Percentiles rank a stretch among this genome's conserved stretches.
Conservation (phyloP, 73 alveolate genomes). For the Symbiodinium natans region DNA sequence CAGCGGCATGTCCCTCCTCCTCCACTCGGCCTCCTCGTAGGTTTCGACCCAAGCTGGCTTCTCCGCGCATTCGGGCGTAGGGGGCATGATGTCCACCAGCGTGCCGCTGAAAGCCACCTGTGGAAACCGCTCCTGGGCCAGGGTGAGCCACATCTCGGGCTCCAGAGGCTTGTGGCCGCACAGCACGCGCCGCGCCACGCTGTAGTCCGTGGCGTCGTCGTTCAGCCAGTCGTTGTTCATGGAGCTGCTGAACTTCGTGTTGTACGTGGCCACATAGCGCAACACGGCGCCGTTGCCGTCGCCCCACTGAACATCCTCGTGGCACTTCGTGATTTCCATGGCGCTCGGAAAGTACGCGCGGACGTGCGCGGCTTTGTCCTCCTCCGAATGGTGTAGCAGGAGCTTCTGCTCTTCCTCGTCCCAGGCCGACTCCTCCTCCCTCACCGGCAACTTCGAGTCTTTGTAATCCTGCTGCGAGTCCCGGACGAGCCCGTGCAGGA, state of each 20-base stretch:
- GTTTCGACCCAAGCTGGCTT: background rate
- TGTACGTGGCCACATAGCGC: constrained; percentile 13
- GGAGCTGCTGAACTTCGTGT: constrained; percentile 1
- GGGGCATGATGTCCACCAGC: background rate
- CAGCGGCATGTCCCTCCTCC: background rate
- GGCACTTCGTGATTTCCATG: background rate
- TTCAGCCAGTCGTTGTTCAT: constrained; percentile 15
- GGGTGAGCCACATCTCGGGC: constrained; percentile 76
- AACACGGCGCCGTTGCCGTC: background rate
- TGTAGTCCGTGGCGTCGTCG: constrained; percentile 31
- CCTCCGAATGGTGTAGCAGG: background rate
- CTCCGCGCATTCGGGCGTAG: background rate
- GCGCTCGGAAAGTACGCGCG: constrained; percentile 11
- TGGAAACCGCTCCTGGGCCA: background rate
- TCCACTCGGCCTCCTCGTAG: background rate
- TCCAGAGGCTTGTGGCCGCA: constrained; percentile 33
- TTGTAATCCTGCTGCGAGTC: background rate
- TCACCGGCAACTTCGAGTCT: background rate
- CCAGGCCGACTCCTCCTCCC: background rate
- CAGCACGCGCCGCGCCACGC: background rate
- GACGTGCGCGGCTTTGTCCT: background rate
- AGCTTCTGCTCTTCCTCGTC: background rate
- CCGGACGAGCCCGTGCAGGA: background rate
- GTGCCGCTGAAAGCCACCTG: constrained; percentile 3
- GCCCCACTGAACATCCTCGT: constrained; percentile 3